Conservation (phyloP, 192 early-diverging fungal genomes). For the Backusella macrospora region DNA sequence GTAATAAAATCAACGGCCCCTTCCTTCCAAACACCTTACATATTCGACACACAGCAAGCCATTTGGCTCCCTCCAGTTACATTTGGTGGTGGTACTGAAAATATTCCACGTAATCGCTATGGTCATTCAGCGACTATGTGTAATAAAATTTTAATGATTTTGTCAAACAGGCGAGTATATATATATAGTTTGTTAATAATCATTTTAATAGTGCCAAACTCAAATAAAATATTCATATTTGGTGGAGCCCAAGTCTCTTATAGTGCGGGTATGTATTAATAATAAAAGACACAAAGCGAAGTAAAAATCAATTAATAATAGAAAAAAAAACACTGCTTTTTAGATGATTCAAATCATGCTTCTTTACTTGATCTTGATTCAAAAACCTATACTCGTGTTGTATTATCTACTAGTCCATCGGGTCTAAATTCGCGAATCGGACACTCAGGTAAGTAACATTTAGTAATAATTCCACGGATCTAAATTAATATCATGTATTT, state of each 20-base stretch:
- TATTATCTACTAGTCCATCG: conserved; percentile 1
- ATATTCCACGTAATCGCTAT: background rate
- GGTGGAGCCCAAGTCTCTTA: background rate
- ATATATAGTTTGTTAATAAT: background rate
- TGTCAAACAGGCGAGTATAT: background rate
- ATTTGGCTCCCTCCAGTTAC: background rate
- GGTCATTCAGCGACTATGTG: conserved; percentile 3
- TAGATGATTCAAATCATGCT: background rate
- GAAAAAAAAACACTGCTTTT: background rate
- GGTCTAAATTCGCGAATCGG: background rate
- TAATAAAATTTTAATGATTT: background rate
- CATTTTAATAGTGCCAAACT: background rate
- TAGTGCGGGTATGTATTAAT: background rate
- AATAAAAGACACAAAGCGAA: background rate
- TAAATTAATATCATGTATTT: background rate
- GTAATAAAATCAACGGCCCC: background rate
- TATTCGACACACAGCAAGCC: background rate
- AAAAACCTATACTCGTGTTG: background rate
- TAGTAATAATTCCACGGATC: background rate
- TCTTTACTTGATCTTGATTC: background rate
- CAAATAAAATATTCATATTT: background rate
- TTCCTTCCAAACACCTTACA: background rate
- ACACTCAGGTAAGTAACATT: background rate
- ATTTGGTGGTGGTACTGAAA: background rate
- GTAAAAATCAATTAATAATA: background rate